Base-by-base conservation (phyloP, 164 flowering plant species). In the Liquidambar formosana region DNA sequence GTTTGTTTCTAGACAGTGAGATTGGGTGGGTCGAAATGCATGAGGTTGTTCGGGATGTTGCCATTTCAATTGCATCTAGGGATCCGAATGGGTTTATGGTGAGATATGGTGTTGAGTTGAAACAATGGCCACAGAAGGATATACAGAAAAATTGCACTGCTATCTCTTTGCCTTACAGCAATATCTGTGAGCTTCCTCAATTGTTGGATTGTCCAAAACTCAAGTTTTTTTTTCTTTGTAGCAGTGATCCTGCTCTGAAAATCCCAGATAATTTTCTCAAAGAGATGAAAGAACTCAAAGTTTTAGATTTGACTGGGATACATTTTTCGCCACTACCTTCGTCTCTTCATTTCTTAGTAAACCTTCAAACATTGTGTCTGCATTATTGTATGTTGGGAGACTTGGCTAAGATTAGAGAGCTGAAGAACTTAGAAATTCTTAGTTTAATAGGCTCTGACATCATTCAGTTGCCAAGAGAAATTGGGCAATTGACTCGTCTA, bases 31-130 rank as follows among this genome's bases (percentile, higher is more conserved):
- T 73, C 1, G 33, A 4, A 14, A 66, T 73, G 65, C 75, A 71
- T 62, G 78, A 75, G 19, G 12, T 75, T 28, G 59, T 72, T 4
- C 66, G 62, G 0, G 63, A 62, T 61, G 70, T 78, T 13, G 76
- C 69, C 19, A 47, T 61, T 5, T 57, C 57, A 12, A 69, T 72
- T 46, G 74, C 75, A 6, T 66, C 72, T 0, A 52, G 18, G 53
- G 62, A 54, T 5, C 10, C 45, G 0, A 26, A 58, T 18, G 8
- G 25, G 13, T 44, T 26, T 16, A 12, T 26, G 10, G 28, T 58
- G 12, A 22, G 5, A 19, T 1, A 71, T 11, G 46, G 9, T 2
- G 22, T 0, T 12, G 58, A n/a, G 0, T 22, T 60, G 15, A 48
- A 51, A 0, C 26, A 62, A 21, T 72, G 68, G 71, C 73, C 59